These are phyloP conservation scores for Aquilaria yunnanensis DNA, from an alignment of 345 rosid genomes.

Conservation along the genomic window DNA sequence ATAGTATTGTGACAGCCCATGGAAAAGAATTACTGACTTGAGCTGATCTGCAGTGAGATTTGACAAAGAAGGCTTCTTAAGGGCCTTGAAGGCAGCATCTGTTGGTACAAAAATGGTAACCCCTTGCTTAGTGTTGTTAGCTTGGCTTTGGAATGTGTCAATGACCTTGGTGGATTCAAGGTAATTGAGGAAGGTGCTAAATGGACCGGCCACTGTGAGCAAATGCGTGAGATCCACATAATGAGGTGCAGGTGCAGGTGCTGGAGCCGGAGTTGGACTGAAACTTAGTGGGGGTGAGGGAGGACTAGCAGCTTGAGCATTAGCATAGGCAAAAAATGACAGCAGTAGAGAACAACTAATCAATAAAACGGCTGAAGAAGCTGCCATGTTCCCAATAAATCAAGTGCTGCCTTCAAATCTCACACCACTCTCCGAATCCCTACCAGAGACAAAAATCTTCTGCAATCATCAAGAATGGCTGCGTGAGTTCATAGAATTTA, in stretches of 20 bases:
- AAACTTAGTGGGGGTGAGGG: constrained; percentile 38
- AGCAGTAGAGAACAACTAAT: constrained; percentile 26
- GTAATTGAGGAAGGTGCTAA: constrained; percentile 62
- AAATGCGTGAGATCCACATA: constrained; percentile 67
- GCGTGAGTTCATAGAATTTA: background rate
- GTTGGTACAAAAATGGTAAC: constrained; percentile 86
- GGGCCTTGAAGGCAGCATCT: constrained; percentile 69
- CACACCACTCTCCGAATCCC: constrained; percentile 26
- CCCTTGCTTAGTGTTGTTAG: constrained; percentile 82
- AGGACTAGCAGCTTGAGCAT: constrained; percentile 56
- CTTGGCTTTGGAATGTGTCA: constrained; percentile 83
- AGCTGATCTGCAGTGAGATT: constrained; percentile 71
- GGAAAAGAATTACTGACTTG: constrained; percentile 74
- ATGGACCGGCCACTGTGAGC: constrained; percentile 85
- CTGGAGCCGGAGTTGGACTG: constrained; percentile 57
- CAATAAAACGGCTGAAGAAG: constrained; percentile 24
- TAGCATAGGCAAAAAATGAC: constrained; percentile 25
- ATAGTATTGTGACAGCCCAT: constrained; percentile 71
- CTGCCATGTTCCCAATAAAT: constrained; percentile 31
- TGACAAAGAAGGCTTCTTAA: constrained; percentile 56
- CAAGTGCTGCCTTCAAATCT: constrained; percentile 2
- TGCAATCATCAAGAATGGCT: background rate
- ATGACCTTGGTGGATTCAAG: constrained; percentile 70
- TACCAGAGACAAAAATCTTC: constrained; percentile 17
- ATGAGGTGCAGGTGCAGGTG: constrained; percentile 66